A percentile compares a stretch with the other conserved stretches of the same genome.
These are phyloP conservation scores for Wickerhamiella brachini DNA, from an alignment of 805 yeast genomes.

Conservation along the genomic window DNA sequence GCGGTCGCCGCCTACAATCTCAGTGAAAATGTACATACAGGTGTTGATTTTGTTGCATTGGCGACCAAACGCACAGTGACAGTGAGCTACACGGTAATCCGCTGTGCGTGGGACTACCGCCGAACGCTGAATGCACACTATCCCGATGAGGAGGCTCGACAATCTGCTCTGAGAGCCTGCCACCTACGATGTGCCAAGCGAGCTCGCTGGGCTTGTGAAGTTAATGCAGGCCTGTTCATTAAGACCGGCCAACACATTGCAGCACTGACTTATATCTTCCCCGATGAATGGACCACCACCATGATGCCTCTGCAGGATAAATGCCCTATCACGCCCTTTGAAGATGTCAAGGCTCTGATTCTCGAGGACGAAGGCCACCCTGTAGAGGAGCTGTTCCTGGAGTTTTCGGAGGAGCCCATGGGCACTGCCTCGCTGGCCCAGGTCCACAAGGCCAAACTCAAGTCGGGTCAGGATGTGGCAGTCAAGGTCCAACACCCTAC, in stretches of 20 bases:
- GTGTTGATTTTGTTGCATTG: constrained; percentile 14
- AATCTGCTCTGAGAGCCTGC: constrained; percentile 43
- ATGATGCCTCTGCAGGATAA: constrained; percentile 86
- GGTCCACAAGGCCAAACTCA: constrained; percentile 66
- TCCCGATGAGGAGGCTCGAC: constrained; percentile 33
- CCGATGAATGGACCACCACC: constrained; percentile 88
- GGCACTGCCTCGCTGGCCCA: constrained; percentile 97
- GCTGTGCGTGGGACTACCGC: constrained; percentile 63
- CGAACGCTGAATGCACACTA: constrained; percentile 36
- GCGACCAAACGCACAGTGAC: constrained; percentile 21
- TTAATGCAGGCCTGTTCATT: constrained; percentile 85
- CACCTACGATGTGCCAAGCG: constrained; percentile 67
- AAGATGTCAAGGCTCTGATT: constrained; percentile 57
- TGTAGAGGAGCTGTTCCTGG: constrained; percentile 49
- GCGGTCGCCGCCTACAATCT: constrained; percentile 12
- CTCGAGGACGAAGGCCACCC: constrained; percentile 45
- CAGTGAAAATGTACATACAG: constrained; percentile 16
- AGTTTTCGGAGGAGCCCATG: constrained; percentile 60
- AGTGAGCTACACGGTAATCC: constrained; percentile 21
- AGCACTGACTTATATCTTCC: constrained; percentile 83
- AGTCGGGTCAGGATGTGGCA: constrained; percentile 62
- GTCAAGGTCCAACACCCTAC: constrained; percentile 93
- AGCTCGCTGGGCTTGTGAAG: constrained; percentile 64
- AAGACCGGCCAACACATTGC: constrained; percentile 90
- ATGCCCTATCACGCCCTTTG: constrained; percentile 69